A percentile compares a stretch with the other conserved stretches of the same genome.
These are phyloP conservation scores for Alternaria novae-zelandiae DNA, from an alignment of 2,329 filamentous ascomycete genomes.

Conservation along the genomic window DNA sequence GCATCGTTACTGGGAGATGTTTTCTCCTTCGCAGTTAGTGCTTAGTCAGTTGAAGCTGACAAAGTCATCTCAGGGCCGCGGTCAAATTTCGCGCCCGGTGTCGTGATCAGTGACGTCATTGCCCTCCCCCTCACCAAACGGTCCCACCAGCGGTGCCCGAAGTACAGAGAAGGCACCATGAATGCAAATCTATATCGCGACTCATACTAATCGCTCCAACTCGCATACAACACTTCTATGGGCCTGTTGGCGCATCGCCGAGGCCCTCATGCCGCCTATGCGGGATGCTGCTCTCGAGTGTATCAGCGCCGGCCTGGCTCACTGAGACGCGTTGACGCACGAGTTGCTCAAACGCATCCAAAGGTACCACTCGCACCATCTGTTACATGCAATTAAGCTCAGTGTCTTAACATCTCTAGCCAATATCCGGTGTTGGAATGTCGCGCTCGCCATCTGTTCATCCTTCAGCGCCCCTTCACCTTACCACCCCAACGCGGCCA, in stretches of 20 bases:
- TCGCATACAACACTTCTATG: no score
- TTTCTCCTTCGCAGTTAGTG: background rate
- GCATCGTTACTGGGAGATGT: background rate
- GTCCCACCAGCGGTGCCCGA: background rate
- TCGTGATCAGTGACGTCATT: background rate
- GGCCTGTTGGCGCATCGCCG: fast-evolving
- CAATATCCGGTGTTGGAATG: background rate
- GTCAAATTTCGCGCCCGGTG: no score
- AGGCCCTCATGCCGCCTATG: background rate
- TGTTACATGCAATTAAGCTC: fast-evolving
- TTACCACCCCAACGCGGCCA: background rate
- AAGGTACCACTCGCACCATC: background rate
- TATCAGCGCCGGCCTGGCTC: background rate
- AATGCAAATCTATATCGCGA: background rate
- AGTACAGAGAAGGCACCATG: background rate
- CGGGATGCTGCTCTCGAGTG: background rate
- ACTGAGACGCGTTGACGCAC: background rate
- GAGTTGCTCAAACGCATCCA: background rate
- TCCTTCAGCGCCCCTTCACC: background rate
- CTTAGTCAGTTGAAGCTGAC: fast-evolving
- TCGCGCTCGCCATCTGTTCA: background rate
- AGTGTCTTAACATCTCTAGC: background rate
- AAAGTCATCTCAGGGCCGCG: background rate
- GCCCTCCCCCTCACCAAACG: background rate
- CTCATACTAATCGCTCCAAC: no score